Percentiles rank a stretch among this genome's conserved stretches.
phyloP scores from a whole-genome alignment of 768 basidiomycete genomes.

The Steccherinum ochraceum region DNA sequence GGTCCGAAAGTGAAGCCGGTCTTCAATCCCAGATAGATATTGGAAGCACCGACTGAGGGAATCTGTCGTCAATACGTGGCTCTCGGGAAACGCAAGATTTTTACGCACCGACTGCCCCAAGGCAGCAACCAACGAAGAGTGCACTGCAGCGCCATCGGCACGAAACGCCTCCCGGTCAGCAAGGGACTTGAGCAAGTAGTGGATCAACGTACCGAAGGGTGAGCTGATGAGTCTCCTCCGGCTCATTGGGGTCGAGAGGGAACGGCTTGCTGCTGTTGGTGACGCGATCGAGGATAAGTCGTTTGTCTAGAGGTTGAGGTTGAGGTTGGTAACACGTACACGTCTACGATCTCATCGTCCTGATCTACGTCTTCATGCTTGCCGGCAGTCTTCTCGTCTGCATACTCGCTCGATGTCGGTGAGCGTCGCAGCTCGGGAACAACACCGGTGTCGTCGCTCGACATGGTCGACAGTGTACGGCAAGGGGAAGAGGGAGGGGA shows the following conservation, averaged over 20 bases:
- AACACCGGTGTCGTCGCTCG: not conserved
- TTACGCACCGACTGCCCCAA: conserved; percentile 14
- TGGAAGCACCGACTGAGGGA: conserved; percentile 52
- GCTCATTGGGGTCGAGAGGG: conserved; percentile 42
- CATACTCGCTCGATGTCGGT: conserved; percentile 1
- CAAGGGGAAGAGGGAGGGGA: not conserved
- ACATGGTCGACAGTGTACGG: not conserved
- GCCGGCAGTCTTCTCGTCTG: not conserved
- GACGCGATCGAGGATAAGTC: not conserved
- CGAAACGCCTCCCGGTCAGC: too few relatives aligned
- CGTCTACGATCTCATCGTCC: not conserved
- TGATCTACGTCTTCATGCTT: not conserved
- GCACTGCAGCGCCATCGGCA: too few relatives aligned
- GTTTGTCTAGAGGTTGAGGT: too few relatives aligned
- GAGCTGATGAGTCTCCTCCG: conserved; percentile 45
- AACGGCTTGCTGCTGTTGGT: conserved; percentile 37
- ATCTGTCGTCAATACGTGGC: too few relatives aligned
- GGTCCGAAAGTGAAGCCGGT: conserved; percentile 65
- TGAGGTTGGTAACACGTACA: not conserved
- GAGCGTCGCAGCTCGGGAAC: not conserved
- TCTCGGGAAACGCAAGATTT: not conserved
- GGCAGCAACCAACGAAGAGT: conserved; percentile 12
- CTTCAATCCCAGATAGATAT: conserved; percentile 64
- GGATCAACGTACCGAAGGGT: conserved; percentile 33
- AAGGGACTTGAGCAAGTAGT: too few relatives aligned